Conservation (phyloP, 2,329 filamentous ascomycete species). For the Ophiostoma pallidulum region DNA sequence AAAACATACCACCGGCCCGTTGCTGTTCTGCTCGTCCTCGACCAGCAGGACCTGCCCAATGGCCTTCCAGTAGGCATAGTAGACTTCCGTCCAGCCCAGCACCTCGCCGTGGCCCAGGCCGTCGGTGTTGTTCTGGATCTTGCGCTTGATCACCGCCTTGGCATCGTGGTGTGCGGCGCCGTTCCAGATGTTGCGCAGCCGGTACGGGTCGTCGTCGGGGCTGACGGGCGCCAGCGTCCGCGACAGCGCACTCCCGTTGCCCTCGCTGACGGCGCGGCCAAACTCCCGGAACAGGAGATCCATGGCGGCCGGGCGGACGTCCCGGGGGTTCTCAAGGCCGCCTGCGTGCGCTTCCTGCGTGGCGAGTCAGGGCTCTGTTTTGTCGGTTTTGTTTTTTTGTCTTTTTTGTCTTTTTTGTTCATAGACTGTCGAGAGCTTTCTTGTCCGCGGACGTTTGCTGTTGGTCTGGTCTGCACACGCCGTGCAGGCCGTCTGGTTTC, state of each 20-base stretch:
- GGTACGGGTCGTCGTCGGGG: conserved; percentile 50
- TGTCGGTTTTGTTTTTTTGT: no score
- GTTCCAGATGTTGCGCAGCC: conserved; percentile 60
- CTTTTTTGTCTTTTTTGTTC: no score
- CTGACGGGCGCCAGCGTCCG: conserved; percentile 64
- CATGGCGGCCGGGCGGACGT: conserved; percentile 41
- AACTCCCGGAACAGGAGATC: conserved; percentile 67
- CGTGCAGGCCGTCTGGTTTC: no score
- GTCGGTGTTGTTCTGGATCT: conserved; percentile 54
- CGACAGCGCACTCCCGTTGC: conserved; percentile 65
- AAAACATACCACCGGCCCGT: conserved; percentile 1
- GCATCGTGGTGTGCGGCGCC: conserved; percentile 58
- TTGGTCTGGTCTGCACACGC: no score
- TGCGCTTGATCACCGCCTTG: conserved; percentile 61
- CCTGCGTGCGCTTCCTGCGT: no score
- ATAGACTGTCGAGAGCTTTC: no score
- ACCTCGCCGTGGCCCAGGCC: conserved; percentile 57
- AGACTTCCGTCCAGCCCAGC: conserved; percentile 80
- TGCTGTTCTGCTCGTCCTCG: not conserved
- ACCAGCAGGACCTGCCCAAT: conserved; percentile 61
- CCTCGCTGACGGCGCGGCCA: conserved; percentile 52
- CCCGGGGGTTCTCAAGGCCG: no score
- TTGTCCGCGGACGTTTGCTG: no score
- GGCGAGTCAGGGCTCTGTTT: no score
- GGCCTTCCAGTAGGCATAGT: conserved; percentile 74